phyloP scores from a whole-genome alignment of 345 rosid species.

The Lepidium africanum region DNA sequence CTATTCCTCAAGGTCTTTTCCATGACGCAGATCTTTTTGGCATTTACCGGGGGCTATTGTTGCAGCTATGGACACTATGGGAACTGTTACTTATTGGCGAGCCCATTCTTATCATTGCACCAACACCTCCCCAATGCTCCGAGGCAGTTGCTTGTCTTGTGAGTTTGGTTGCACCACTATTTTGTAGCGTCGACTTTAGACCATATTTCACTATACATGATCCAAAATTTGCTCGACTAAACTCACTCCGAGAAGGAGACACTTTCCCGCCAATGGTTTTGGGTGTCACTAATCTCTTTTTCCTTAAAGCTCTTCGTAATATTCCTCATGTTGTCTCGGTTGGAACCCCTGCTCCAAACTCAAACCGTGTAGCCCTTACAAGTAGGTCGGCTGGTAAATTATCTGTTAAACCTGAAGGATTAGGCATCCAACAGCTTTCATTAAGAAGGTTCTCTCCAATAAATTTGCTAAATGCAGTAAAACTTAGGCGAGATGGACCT shows the following conservation, averaged over 20 bases:
- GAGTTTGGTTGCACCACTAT: conserved; percentile 83
- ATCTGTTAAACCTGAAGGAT: conserved; percentile 64
- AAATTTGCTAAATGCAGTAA: conserved; percentile 68
- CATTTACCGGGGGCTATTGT: conserved; percentile 60
- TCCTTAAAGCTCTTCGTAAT: conserved; percentile 78
- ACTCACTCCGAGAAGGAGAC: conserved; percentile 71
- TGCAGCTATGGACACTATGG: conserved; percentile 96
- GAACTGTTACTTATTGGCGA: conserved; percentile 88
- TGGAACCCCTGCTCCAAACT: conserved; percentile 66
- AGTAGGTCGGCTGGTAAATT: conserved; percentile 63
- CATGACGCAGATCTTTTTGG: conserved; percentile 95
- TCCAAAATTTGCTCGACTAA: conserved; percentile 65
- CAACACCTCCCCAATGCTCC: conserved; percentile 92
- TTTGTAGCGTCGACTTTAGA: conserved; percentile 89
- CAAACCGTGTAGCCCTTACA: conserved; percentile 48
- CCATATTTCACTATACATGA: conserved; percentile 97
- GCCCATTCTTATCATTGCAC: conserved; percentile 87
- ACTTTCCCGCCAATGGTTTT: conserved; percentile 84
- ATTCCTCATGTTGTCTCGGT: conserved; percentile 91
- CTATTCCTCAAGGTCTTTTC: conserved; percentile 91
- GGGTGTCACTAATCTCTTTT: conserved; percentile 95
- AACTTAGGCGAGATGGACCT: conserved; percentile 90
- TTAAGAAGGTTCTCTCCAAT: conserved; percentile 86
- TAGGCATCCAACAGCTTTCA: conserved; percentile 71
- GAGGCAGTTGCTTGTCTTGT: conserved; percentile 97